Evolutionary conservation across 495 filamentous ascomycete species (phyloP), one percentile per base, ranked within the genome.

Genomic region (Neurospora terricola): DNA sequence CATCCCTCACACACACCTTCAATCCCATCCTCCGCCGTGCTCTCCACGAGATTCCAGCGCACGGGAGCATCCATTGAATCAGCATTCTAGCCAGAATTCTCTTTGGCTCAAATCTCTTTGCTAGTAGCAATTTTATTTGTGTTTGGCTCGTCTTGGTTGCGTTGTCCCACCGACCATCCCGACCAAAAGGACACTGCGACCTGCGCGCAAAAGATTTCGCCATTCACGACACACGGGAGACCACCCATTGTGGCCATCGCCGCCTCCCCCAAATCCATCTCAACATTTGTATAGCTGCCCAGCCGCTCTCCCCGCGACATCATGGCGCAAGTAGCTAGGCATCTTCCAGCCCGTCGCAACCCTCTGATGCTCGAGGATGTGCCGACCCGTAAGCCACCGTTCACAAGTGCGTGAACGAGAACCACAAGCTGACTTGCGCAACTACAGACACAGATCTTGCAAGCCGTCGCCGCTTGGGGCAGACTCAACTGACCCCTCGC

Each of bases 401-500:
- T 66, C 23, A 66, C 54, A 74, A 72, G 34, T n/a, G 34, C 45
- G 10, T 39, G 43, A 70, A 38, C 21, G 45, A 34, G 70, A 10
- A 40, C 70, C 74, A 21, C 37, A 23, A 14, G 48, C 38, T 42
- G 54, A 62, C 71, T 45, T 38, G 16, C 5, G 39, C 78, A 75
- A 74, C 76, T 78, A 74, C 78, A 97, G 94, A 94, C 83, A 86
- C 90, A 74, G 91, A 94, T 72, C 91, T 99, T 62, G 90, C 97
- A 75, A 84, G 89, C 78, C 91, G 93, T 78, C 92, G 96, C 77
- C 91, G 94, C 70, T 86, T 98, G 36, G 96, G 96, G 45, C 94
- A 97, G 83, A 98, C 96, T 8, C 90, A 96, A 80, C 86, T 98
- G 72, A 87, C 90, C 18, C 91, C 93, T n/a, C 95, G 93, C 82